Conservation (phyloP, 192 early-diverging fungal species). For the Backusella tarrabulga region DNA sequence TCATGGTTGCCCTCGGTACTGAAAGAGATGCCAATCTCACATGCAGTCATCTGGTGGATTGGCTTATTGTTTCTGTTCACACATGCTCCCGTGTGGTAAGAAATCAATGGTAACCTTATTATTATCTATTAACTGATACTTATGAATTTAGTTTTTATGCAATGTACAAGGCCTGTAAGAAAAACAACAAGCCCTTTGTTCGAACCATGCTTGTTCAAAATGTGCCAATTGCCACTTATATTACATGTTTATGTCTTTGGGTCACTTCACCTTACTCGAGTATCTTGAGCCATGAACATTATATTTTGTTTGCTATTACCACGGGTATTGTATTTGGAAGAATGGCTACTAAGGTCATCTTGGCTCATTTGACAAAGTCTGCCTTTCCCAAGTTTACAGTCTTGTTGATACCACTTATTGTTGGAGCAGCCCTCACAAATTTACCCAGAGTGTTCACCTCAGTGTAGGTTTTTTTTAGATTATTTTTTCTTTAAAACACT, state of each 20-base stretch:
- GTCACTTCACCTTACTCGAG: slow-evolving; percentile 64
- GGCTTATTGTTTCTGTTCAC: slow-evolving; percentile 23
- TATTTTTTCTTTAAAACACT: not conserved
- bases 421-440: slow-evolving; percentile 70
- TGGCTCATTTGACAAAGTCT: slow-evolving; percentile 85
- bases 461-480: slow-evolving; percentile 38
- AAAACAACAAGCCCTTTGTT: slow-evolving; percentile 59
- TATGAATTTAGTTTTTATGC: slow-evolving; percentile 27
- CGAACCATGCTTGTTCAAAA: slow-evolving; percentile 57
- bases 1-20: slow-evolving; percentile 20
- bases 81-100: slow-evolving; percentile 37
- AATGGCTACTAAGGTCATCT: slow-evolving; percentile 86
- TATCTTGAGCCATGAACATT: slow-evolving; percentile 67
- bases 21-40: not conserved
- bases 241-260: slow-evolving; percentile 66
- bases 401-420: slow-evolving; percentile 68
- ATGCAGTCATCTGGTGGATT: slow-evolving; percentile 23
- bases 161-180: slow-evolving; percentile 43
- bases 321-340: slow-evolving; percentile 84
- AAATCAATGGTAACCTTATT: not conserved
- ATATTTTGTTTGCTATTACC: slow-evolving; percentile 71
- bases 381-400: slow-evolving; percentile 82
- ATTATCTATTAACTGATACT: not conserved
- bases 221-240: slow-evolving; percentile 63
- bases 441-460: slow-evolving; percentile 49